Conservation (phyloP, 768 basidiomycete species). For the Tylopilus balloui region DNA sequence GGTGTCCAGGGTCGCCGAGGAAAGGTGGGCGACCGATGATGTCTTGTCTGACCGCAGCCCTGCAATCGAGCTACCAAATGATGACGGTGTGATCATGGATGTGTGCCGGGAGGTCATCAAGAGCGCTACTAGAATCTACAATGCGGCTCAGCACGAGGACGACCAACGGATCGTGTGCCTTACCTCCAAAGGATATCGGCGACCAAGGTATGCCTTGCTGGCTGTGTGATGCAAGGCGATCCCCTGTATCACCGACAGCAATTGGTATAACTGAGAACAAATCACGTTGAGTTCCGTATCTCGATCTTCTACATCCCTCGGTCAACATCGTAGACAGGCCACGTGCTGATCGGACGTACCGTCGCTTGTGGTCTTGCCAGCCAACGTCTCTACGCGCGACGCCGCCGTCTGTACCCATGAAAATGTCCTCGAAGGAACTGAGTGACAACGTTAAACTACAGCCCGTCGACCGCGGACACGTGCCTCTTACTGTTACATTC, state of each 20-base stretch:
- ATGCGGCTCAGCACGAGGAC: constrained; percentile 5
- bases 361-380: constrained; percentile 43
- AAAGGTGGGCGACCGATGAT: constrained; percentile 41
- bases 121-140: constrained; percentile 66
- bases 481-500: constrained; percentile 70
- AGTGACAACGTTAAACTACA: constrained; percentile 6
- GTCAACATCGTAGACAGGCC: constrained; percentile 3
- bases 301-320: constrained; percentile 34
- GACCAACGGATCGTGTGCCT: background rate
- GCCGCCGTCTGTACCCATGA: constrained; percentile 56
- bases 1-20: constrained; percentile 76
- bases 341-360: constrained; percentile 26
- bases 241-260: constrained; percentile 74
- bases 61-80: background rate
- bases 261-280: constrained; percentile 49
- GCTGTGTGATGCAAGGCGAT: constrained; percentile 61
- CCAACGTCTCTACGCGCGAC: constrained; percentile 45
- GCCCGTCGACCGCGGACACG: background rate
- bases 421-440: constrained; percentile 67
- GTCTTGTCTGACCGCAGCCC: constrained; percentile 22
- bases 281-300: constrained; percentile 46
- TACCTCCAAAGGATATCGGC: constrained; percentile 67
- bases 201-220: constrained; percentile 68
- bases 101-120: constrained; percentile 68
- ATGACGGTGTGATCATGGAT: constrained; percentile 26